Conservation (phyloP, 2,329 filamentous ascomycete species). For the Ophiocordyceps camponoti-floridani region DNA sequence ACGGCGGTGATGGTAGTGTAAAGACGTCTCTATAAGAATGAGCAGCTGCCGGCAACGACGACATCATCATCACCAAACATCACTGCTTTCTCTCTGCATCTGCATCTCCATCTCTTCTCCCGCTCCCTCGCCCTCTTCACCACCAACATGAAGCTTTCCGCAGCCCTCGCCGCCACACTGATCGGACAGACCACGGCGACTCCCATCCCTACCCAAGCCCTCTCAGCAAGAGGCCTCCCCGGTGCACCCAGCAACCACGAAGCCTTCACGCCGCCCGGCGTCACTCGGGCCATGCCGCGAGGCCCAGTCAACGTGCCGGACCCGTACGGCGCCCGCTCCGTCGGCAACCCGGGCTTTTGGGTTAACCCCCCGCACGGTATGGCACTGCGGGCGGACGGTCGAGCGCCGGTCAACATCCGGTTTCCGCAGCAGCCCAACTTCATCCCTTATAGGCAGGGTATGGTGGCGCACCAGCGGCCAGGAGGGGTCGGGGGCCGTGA, state of each 20-base stretch:
- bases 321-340: background rate
- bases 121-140: no score
- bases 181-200: background rate
- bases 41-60: no score
- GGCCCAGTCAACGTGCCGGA: background rate
- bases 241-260: background rate
- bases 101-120: background rate
- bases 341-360: background rate
- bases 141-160: background rate
- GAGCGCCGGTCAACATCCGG: conserved; percentile 4
- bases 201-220: background rate
- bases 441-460: no score
- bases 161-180: background rate
- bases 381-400: background rate
- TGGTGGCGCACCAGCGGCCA: no score
- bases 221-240: background rate
- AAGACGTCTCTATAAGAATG: no score
- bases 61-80: background rate
- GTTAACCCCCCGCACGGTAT: background rate
- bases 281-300: background rate
- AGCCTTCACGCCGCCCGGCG: background rate
- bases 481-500: no score
- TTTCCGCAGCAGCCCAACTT: no score
- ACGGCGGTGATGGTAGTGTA: no score
- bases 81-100: no score